A percentile compares a stretch with the other conserved stretches of the same genome.
Evolutionary conservation across 345 rosid genomes (phyloP).

Genomic region (Pseudoturritis turrita): DNA sequence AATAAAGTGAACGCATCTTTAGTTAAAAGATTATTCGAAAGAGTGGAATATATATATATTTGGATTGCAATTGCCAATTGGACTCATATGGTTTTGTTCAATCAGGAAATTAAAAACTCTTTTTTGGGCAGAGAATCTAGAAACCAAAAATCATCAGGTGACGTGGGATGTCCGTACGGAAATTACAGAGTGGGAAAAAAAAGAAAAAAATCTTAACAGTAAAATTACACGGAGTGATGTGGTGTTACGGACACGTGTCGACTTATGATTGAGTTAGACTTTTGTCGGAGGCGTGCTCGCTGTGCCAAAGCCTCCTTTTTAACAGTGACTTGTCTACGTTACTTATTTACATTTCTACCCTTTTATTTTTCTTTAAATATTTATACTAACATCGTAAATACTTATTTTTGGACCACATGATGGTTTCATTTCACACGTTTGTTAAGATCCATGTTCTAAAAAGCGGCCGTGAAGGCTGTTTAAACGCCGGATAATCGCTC

Average conservation of each 20-base stretch:
- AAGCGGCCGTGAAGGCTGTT: no score
- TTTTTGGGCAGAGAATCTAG: neutral
- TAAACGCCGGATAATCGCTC: no score
- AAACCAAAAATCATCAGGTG: conserved; percentile 12
- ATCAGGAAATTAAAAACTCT: neutral
- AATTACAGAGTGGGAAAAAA: neutral
- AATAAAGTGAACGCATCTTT: neutral
- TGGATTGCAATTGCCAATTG: neutral
- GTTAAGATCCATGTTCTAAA: no score
- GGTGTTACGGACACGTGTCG: conserved; percentile 23
- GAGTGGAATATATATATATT: neutral
- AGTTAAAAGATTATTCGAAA: conserved; percentile 4
- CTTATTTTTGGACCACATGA: neutral
- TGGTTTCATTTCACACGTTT: conserved; percentile 14
- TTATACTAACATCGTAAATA: neutral
- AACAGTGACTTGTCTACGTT: conserved; percentile 28
- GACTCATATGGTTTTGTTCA: conserved; percentile 1
- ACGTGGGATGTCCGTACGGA: conserved; percentile 25
- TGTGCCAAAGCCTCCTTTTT: conserved; percentile 15
- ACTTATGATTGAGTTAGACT: neutral
- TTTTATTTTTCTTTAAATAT: neutral
- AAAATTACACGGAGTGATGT: conserved; percentile 19
- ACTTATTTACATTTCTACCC: neutral
- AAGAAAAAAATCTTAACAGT: conserved; percentile 13
- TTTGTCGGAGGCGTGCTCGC: conserved; percentile 24